Percentiles rank a stretch among this genome's conserved stretches.
These are phyloP conservation scores for Claviceps purpurea DNA, from an alignment of 2,329 filamentous ascomycete genomes.

Conservation along the genomic window DNA sequence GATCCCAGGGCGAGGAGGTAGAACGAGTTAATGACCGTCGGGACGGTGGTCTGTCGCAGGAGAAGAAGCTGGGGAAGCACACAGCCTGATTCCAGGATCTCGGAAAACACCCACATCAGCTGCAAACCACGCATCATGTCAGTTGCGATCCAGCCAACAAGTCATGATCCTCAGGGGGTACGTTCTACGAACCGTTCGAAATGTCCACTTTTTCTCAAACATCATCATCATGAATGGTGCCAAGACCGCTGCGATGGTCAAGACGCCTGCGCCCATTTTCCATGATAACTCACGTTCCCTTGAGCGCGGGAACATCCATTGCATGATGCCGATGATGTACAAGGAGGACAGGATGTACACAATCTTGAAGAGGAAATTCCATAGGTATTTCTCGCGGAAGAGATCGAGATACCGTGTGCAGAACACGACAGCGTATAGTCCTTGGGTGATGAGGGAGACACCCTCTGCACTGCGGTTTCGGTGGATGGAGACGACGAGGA, in stretches of 20 bases:
- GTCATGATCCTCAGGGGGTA: not conserved
- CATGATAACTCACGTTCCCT: constrained; percentile 84
- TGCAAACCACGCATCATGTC: constrained; percentile 22
- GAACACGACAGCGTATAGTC: constrained; percentile 78
- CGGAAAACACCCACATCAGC: constrained; percentile 78
- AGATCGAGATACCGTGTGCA: constrained; percentile 76
- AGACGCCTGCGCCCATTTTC: constrained; percentile 65
- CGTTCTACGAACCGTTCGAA: constrained; percentile 29
- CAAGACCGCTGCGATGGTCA: constrained; percentile 50
- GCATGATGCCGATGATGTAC: constrained; percentile 82
- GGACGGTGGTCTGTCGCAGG: constrained; percentile 85
- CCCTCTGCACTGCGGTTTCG: constrained; percentile 79
- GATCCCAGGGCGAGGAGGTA: constrained; percentile 80
- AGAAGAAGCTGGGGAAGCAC: constrained; percentile 84
- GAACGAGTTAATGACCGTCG: constrained; percentile 93
- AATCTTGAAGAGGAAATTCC: constrained; percentile 76
- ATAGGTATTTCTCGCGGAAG: constrained; percentile 42
- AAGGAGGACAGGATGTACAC: constrained; percentile 76
- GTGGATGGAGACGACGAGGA: constrained; percentile 84
- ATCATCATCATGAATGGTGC: constrained; percentile 63
- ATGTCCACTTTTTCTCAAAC: constrained; percentile 40
- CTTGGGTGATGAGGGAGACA: constrained; percentile 82
- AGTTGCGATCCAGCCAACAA: not conserved
- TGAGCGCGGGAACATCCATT: constrained; percentile 73
- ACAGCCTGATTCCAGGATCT: constrained; percentile 83